These are phyloP conservation scores for Rosa hybrid DNA, from an alignment of 331 rosid species.

Conservation along the genomic window DNA sequence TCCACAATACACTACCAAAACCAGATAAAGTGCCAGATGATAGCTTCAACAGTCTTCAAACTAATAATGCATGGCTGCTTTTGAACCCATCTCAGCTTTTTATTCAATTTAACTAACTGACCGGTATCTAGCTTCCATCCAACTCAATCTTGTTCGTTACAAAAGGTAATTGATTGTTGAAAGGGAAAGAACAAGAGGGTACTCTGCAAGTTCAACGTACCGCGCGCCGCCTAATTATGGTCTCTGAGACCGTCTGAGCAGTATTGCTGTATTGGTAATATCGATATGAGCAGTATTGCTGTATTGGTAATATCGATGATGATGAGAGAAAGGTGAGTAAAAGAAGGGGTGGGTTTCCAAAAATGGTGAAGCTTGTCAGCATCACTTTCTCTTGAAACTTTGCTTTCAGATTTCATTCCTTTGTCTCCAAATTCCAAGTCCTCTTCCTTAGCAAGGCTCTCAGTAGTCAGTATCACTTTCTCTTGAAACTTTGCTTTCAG, in stretches of 20 bases:
- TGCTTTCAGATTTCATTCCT: conserved; percentile 26
- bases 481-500: conserved; percentile 31
- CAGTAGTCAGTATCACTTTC: conserved; percentile 27
- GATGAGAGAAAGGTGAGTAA: not conserved
- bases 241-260: not conserved
- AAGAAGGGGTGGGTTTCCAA: conserved; percentile 22
- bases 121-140: not conserved
- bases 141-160: not conserved
- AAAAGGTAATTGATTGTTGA: not conserved
- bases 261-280: not conserved
- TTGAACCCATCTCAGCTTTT: not conserved
- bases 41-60: not conserved
- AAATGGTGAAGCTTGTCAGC: conserved; percentile 30
- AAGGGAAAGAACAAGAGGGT: not conserved
- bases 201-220: not conserved
- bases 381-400: conserved; percentile 25
- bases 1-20: not conserved
- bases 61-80: not conserved
- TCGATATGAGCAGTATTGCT: not conserved
- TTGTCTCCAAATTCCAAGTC: not conserved
- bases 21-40: not conserved
- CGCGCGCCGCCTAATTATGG: not conserved
- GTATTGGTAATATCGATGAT: not conserved
- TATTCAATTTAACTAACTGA: too few species aligned
- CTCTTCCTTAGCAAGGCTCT: too few species aligned